Conservation (phyloP, 2,329 filamentous ascomycete genomes). For the Zymoseptoria brevis region DNA sequence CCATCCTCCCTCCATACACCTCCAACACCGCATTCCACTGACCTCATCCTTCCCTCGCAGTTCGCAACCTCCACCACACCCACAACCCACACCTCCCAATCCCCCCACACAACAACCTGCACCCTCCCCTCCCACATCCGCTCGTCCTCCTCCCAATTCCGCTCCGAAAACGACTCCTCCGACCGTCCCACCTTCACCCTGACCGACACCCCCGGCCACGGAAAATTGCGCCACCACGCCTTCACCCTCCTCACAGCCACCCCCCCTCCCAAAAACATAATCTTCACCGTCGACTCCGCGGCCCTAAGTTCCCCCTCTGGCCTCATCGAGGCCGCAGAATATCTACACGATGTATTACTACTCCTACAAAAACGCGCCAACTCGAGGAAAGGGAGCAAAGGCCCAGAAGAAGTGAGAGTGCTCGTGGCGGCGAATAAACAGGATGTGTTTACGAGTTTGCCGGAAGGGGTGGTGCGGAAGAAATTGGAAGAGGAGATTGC, state of each 20-base stretch:
- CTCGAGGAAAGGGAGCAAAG: constrained; percentile 49
- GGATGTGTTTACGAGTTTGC: constrained; percentile 88
- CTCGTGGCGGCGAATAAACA: constrained; percentile 90
- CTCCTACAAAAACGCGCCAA: constrained; percentile 65
- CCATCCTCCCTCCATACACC: no score
- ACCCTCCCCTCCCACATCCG: constrained; percentile 46
- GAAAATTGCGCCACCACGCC: constrained; percentile 73
- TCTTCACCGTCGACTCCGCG: constrained; percentile 80
- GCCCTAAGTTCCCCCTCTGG: constrained; percentile 33
- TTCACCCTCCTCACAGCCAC: constrained; percentile 44
- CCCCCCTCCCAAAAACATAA: constrained; percentile 58
- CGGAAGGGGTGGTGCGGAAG: constrained; percentile 64
- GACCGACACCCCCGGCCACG: constrained; percentile 88
- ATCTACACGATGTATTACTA: constrained; percentile 84
- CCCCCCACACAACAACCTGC: constrained; percentile 49
- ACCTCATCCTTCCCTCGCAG: constrained; percentile 22
- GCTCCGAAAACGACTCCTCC: constrained; percentile 57
- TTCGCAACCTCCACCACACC: constrained; percentile 49
- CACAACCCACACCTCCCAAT: constrained; percentile 56
- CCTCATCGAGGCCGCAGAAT: constrained; percentile 67
- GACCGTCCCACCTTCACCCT: constrained; percentile 61
- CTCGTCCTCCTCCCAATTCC: constrained; percentile 54
- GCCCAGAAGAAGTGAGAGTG: constrained; percentile 57
- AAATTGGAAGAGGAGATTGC: constrained; percentile 74
- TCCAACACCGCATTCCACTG: background rate